A percentile compares a stretch with the other conserved stretches of the same genome.
These are phyloP conservation scores for Trichoderma gamsii DNA, from an alignment of 495 filamentous ascomycete genomes.

Conservation along the genomic window DNA sequence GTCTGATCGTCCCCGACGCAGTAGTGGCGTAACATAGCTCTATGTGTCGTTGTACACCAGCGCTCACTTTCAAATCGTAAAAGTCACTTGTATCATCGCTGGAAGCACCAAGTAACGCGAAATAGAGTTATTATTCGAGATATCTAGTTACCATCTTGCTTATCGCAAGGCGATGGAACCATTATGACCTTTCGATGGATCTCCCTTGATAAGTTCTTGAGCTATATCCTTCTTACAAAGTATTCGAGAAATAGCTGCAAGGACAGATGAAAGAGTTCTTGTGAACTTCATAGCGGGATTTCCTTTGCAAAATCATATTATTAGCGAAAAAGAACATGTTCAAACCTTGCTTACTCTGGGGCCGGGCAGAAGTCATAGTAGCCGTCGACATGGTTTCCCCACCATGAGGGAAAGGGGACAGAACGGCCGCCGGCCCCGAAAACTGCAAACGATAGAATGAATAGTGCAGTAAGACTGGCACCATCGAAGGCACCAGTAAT, in stretches of 20 bases:
- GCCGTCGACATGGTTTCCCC: slow-evolving; percentile 43
- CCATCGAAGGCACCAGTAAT: slow-evolving; percentile 52
- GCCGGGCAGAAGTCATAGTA: slow-evolving; percentile 31
- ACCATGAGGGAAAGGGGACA: slow-evolving; percentile 40
- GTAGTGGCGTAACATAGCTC: too few species aligned
- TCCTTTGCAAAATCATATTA: not conserved
- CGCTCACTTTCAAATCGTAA: too few species aligned
- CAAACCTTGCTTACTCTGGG: slow-evolving; percentile 8
- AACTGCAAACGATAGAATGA: slow-evolving; percentile 55
- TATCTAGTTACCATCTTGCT: too few species aligned
- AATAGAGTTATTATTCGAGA: too few species aligned
- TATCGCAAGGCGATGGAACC: too few species aligned
- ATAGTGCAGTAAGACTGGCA: slow-evolving; percentile 44
- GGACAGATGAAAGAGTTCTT: not conserved
- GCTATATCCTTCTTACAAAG: not conserved
- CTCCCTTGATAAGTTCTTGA: not conserved
- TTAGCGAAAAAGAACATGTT: not conserved
- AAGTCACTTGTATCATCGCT: too few species aligned
- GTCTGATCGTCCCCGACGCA: too few species aligned
- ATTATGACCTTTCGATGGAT: not conserved
- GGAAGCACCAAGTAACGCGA: too few species aligned
- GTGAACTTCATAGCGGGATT: not conserved
- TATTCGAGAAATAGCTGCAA: not conserved
- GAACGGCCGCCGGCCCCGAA: slow-evolving; percentile 42
- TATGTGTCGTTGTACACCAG: too few species aligned